Percentiles rank a stretch among this genome's conserved stretches.
phyloP scores from a whole-genome alignment of 2,329 filamentous ascomycete species.

The Tolypocladium guangdongense region DNA sequence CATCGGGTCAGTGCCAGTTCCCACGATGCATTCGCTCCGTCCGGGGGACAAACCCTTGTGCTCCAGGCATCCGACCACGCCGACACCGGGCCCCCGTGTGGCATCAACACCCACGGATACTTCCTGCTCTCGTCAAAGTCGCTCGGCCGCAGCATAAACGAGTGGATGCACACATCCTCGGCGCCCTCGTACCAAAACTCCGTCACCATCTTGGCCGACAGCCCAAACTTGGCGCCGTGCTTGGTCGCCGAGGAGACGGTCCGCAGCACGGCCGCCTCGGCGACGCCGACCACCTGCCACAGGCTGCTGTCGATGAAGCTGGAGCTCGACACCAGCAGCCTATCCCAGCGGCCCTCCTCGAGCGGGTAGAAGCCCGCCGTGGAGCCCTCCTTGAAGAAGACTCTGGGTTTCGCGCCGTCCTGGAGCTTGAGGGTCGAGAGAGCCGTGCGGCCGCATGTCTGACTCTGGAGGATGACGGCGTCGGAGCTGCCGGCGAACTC shows the following conservation, averaged over 20 bases:
- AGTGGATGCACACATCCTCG: conserved; percentile 23
- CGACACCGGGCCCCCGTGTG: conserved; percentile 30
- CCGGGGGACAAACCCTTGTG: conserved; percentile 21
- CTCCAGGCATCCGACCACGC: conserved; percentile 45
- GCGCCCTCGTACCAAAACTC: conserved; percentile 30
- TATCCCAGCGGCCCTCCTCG: conserved; percentile 11
- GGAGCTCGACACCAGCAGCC: conserved; percentile 24
- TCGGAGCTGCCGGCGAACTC: conserved; percentile 22
- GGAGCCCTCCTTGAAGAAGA: conserved; percentile 15
- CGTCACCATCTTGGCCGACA: conserved; percentile 24
- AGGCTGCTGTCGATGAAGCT: conserved; percentile 26
- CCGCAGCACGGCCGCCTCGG: conserved; percentile 8
- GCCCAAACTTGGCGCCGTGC: conserved; percentile 18
- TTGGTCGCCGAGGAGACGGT: conserved; percentile 20
- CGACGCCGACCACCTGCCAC: conserved; percentile 23
- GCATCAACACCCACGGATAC: conserved; percentile 26
- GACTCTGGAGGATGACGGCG: conserved; percentile 21
- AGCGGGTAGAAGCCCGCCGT: conserved; percentile 18
- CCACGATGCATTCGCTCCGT: no score
- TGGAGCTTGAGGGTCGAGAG: conserved; percentile 23
- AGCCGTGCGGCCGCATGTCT: conserved; percentile 20
- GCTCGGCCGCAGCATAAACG: conserved; percentile 27
- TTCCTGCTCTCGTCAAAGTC: conserved; percentile 23
- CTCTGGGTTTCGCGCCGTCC: conserved; percentile 13
- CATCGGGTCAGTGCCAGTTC: neutral